Evolutionary conservation across 345 rosid species (phyloP).

Genomic region (sweet orange (Citrus sinensis)): DVS_A1.0 CM039169.1:10017001-10017500

Average conservation of each 20-base stretch:
- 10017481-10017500: too few species aligned
- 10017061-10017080: background rate
- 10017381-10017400: too few species aligned
- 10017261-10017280: background rate
- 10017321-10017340: too few species aligned
- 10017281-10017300: background rate
- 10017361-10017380: too few species aligned
- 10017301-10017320: too few species aligned
- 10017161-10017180: background rate
- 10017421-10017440: too few species aligned
- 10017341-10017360: too few species aligned
- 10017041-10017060: background rate
- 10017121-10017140: background rate
- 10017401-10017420: too few species aligned
- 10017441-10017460: too few species aligned
- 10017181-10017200: conserved; percentile 1
- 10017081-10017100: background rate
- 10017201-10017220: conserved; percentile 1
- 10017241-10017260: too few species aligned
- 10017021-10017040: background rate
- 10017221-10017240: background rate
- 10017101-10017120: background rate
- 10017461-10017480: background rate
- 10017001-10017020: background rate
- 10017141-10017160: conserved; percentile 5